phyloP scores from a whole-genome alignment of 441 rosid species.

The Gossypium davidsonii region DNA sequence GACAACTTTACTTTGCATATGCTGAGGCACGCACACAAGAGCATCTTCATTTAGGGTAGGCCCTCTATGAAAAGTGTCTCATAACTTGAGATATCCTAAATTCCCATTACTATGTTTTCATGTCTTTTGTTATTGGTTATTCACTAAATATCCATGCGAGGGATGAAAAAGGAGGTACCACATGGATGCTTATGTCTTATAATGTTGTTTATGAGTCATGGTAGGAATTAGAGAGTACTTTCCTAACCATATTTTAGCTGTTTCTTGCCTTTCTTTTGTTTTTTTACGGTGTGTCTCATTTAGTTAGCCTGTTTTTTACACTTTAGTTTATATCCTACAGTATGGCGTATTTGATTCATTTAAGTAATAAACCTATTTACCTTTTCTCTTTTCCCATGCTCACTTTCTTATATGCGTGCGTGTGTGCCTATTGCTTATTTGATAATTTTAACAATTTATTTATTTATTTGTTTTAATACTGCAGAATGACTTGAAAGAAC shows the following conservation, averaged over 20 bases:
- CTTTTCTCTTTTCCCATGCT: not conserved
- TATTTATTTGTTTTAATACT: constrained; percentile 11
- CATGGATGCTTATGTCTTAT: not conserved
- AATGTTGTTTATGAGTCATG: not conserved
- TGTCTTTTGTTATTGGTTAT: not conserved
- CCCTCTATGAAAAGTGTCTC: not conserved
- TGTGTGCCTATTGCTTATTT: not conserved
- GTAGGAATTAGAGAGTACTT: not conserved
- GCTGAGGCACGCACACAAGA: not conserved
- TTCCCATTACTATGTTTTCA: not conserved
- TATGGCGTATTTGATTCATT: constrained; percentile 5
- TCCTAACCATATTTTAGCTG: not conserved
- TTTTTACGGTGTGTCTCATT: not conserved
- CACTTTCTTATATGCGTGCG: not conserved
- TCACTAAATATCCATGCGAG: not conserved
- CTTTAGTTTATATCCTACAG: not conserved
- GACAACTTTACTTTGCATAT: not conserved
- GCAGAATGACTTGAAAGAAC: constrained; percentile 98
- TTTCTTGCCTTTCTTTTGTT: not conserved
- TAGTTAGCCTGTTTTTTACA: not conserved
- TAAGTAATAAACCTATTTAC: not conserved
- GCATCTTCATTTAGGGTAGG: not conserved
- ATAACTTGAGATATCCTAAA: not conserved
- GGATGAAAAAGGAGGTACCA: not conserved
- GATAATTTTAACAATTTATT: not conserved